Base-by-base conservation (phyloP, 176 grass and related monocot genomes). In the Typha latifolia region DNA sequence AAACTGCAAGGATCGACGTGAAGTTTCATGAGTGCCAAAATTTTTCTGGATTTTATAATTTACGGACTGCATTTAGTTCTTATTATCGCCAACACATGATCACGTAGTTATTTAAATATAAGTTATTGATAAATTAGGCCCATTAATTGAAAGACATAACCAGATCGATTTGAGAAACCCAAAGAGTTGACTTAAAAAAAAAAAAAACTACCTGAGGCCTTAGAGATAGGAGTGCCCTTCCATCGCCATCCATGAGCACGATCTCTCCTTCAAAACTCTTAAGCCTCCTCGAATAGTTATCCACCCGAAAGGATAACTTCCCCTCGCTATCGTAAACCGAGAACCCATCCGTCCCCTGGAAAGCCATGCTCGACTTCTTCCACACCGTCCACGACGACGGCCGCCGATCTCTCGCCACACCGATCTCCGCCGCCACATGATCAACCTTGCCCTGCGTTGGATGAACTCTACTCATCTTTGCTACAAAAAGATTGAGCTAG, bases 261-360 rank as follows among this genome's bases (percentile, higher is more conserved):
- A 96, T 75, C 61, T 96, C 87, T 66, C 82, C 82, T 48, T 82
- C 75, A 59, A 90, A 83, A 52, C 68, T 67, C 49, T 96, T 96
- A 0, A 64, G 59, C 27, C 66, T 76, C 49, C 87, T 79, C 1
- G 91, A 82, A 66, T 96, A 96, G 67, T 96, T 96, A 74, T 96
- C 87, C 26, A 96, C 87, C 64, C 91, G 81, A 66, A 91, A 96
- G 62, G 79, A 79, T 15, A 96, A 79, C 37, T 14, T 69, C 14
- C 87, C 91, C 0, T 72, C 27, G 53, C 61, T 82, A 62, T 96
- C 91, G 64, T 90, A 96, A 63, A 91, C 84, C 34, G 84, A 88
- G 81, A 96, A 96, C 51, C 91, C 91, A 56, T 96, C 91, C 29
- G 87, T 86, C n/a, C 91, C 91, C 24, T 91, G 87, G 78, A 96